phyloP scores from a whole-genome alignment of 2,329 filamentous ascomycete genomes.

The Stachybotrys echinatus region DNA sequence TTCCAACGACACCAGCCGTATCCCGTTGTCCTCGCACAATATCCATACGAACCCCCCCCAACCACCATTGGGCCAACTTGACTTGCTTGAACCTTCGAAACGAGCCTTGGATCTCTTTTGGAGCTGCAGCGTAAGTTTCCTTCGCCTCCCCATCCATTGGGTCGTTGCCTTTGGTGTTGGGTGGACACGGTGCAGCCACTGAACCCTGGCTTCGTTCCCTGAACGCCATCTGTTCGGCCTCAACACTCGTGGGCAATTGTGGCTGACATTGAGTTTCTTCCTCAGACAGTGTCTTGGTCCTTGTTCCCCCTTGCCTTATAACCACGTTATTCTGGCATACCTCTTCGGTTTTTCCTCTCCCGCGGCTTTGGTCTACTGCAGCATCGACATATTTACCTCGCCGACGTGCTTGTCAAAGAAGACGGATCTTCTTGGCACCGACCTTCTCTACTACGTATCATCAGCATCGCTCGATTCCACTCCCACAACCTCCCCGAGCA shows the following conservation, averaged over 20 bases:
- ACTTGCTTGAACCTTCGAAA: background rate
- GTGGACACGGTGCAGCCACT: no score
- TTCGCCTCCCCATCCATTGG: no score
- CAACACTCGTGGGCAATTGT: background rate
- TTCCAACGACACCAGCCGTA: no score
- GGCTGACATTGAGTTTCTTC: background rate
- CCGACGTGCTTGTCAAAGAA: background rate
- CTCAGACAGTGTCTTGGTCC: background rate
- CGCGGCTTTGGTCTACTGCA: background rate
- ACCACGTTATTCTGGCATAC: background rate
- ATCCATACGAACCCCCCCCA: background rate
- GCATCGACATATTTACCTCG: background rate
- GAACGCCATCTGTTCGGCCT: background rate
- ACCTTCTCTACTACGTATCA: no score
- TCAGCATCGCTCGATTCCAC: background rate
- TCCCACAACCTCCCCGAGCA: constrained; percentile 12
- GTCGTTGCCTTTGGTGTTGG: no score
- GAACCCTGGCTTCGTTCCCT: background rate
- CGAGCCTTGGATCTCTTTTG: background rate
- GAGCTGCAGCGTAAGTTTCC: background rate
- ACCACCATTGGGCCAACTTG: background rate
- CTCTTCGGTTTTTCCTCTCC: background rate
- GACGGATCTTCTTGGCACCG: no score
- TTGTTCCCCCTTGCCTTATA: background rate
- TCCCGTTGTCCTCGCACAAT: no score